A percentile compares a stretch with the other conserved stretches of the same genome.
These are phyloP conservation scores for Populus hybrid DNA, from an alignment of 441 rosid genomes.

Conservation along the genomic window DNA sequence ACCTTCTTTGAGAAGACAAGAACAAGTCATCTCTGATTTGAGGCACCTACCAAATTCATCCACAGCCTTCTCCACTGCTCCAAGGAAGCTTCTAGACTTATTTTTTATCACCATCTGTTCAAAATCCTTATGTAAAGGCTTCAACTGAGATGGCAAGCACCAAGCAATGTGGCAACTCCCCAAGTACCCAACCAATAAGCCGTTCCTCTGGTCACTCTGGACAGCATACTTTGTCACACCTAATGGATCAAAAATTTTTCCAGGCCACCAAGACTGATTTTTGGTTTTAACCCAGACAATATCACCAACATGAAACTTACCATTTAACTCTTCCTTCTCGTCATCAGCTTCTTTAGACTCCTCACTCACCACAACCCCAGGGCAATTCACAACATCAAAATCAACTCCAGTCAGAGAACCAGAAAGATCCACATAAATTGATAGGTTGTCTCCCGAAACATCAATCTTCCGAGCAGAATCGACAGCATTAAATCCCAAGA, in stretches of 20 bases:
- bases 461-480: conserved; percentile 27
- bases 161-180: conserved; percentile 35
- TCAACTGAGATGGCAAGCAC: conserved; percentile 57
- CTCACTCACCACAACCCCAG: conserved; percentile 15
- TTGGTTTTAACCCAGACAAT: conserved; percentile 71
- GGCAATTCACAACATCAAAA: background rate
- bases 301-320: conserved; percentile 52
- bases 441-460: too few relatives aligned
- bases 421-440: too few relatives aligned
- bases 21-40: conserved; percentile 54
- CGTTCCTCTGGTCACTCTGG: conserved; percentile 26
- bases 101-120: conserved; percentile 37
- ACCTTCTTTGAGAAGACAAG: conserved; percentile 34
- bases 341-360: conserved; percentile 23
- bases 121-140: conserved; percentile 62
- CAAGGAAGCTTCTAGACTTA: conserved; percentile 44
- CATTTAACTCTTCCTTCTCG: conserved; percentile 18
- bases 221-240: conserved; percentile 28
- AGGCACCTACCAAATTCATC: conserved; percentile 54
- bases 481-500: conserved; percentile 21
- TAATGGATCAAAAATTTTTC: conserved; percentile 53
- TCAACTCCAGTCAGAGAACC: too few relatives aligned
- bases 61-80: conserved; percentile 65
- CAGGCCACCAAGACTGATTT: conserved; percentile 84
- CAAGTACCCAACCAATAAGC: conserved; percentile 47